phyloP scores from a whole-genome alignment of 768 basidiomycete genomes.

The Chalciporus sphaerocephalus region DNA sequence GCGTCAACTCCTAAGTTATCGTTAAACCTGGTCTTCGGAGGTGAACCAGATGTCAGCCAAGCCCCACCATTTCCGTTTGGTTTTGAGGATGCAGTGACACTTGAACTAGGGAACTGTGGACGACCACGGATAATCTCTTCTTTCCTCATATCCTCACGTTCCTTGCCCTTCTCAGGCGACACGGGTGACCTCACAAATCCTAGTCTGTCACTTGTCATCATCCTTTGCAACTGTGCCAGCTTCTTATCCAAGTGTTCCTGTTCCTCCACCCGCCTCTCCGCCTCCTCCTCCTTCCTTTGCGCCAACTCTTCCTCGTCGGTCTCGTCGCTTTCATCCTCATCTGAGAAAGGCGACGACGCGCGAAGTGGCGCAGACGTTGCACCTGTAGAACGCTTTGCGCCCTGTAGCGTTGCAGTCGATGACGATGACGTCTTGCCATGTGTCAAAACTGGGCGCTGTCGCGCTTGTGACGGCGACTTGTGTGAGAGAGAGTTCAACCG shows the following conservation, averaged over 20 bases:
- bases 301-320: conserved; percentile 56
- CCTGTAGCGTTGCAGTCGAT: conserved; percentile 69
- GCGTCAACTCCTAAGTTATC: conserved; percentile 28
- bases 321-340: conserved; percentile 48
- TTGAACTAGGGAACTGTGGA: conserved; percentile 18
- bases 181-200: conserved; percentile 53
- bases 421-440: conserved; percentile 56
- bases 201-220: conserved; percentile 70
- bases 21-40: conserved; percentile 25
- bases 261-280: conserved; percentile 61
- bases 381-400: conserved; percentile 29
- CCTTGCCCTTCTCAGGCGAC: conserved; percentile 37
- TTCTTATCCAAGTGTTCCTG: conserved; percentile 65
- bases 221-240: conserved; percentile 59
- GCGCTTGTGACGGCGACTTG: conserved; percentile 40
- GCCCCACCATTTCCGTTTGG: background rate
- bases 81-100: conserved; percentile 1
- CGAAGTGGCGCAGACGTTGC: conserved; percentile 31
- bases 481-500: conserved; percentile 65
- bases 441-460: conserved; percentile 6
- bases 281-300: conserved; percentile 62
- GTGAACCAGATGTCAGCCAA: conserved; percentile 21
- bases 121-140: conserved; percentile 44
- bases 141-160: conserved; percentile 14
- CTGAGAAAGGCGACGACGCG: conserved; percentile 49